These are phyloP conservation scores for Schizosaccharomyces cryophilus DNA, from an alignment of 805 yeast genomes.

Conservation along the genomic window DNA sequence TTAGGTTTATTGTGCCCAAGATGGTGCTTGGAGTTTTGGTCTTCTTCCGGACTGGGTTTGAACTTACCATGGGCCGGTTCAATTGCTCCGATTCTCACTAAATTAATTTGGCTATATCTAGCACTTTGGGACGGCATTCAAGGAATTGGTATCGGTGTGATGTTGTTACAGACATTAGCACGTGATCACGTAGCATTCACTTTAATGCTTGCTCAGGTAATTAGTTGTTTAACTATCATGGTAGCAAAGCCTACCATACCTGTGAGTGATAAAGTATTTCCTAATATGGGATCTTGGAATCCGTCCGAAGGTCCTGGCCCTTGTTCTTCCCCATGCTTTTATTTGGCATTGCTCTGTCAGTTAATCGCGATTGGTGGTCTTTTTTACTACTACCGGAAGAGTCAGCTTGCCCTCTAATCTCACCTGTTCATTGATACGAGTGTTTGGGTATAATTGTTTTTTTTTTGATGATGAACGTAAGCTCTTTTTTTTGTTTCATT, in stretches of 20 bases:
- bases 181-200: conserved; percentile 1
- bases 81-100: not conserved
- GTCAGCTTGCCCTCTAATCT: not conserved
- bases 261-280: not conserved
- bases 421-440: not conserved
- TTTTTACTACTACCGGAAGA: not conserved
- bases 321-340: not conserved
- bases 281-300: not conserved
- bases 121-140: not conserved
- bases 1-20: not conserved
- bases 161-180: not conserved
- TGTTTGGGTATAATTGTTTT: not conserved
- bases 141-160: not conserved
- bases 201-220: not conserved
- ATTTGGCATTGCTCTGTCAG: not conserved
- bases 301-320: not conserved
- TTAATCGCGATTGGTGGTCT: not conserved
- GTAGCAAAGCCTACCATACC: not conserved
- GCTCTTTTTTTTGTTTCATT: no score
- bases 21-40: conserved; percentile 1
- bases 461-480: not conserved
- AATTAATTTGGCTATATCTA: not conserved
- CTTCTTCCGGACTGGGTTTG: not conserved
- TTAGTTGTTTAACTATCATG: not conserved
- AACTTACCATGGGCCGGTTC: not conserved